These are phyloP conservation scores for Fraxinus angustifolia DNA, from an alignment of 305 asterid species.

Conservation along the genomic window DNA sequence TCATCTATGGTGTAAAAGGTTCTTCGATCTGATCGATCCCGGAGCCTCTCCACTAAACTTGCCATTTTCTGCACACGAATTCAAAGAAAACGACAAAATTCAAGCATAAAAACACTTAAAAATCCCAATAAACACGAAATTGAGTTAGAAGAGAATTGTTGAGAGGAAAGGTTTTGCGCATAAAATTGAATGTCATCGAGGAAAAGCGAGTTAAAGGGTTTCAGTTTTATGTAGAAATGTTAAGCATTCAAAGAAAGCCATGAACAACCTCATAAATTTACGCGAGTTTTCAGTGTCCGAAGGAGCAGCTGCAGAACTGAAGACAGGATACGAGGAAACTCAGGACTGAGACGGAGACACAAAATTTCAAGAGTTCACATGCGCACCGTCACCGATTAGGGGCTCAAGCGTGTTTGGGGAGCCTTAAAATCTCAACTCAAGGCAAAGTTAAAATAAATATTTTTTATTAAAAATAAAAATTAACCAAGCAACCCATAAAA, in stretches of 20 bases:
- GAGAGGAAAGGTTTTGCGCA: background rate
- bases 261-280: background rate
- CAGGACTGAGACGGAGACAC: background rate
- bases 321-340: background rate
- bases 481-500: background rate
- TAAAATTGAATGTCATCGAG: background rate
- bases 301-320: background rate
- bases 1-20: constrained; percentile 81
- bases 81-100: constrained; percentile 6
- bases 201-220: constrained; percentile 19
- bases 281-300: constrained; percentile 10
- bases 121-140: background rate
- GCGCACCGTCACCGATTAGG: background rate
- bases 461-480: background rate
- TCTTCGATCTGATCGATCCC: constrained; percentile 79
- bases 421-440: background rate
- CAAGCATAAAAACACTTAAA: background rate
- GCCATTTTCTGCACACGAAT: constrained; percentile 47
- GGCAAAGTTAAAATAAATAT: background rate
- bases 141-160: background rate
- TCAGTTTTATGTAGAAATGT: background rate
- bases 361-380: background rate
- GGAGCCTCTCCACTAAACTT: constrained; percentile 91
- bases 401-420: background rate
- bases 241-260: constrained; percentile 14